phyloP scores from a whole-genome alignment of 371 early-diverging fungal genomes.

The Zopfochytrium polystomum region DNA sequence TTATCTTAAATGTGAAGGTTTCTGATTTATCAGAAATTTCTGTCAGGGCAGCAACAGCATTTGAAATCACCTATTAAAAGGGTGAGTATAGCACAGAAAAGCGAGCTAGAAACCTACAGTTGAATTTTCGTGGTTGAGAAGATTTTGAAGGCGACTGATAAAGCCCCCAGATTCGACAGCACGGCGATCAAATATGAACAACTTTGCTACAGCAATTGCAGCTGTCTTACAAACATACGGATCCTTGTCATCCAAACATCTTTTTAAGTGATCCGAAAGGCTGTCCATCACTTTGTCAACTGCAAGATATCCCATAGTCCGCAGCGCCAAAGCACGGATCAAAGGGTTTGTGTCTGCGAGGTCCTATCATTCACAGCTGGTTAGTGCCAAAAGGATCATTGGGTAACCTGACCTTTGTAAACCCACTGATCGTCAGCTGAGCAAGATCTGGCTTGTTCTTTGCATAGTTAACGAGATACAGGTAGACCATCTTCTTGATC shows the following conservation, averaged over 20 bases:
- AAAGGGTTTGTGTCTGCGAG: constrained; percentile 84
- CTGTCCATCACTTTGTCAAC: constrained; percentile 48
- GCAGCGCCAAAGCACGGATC: constrained; percentile 74
- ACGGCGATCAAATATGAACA: constrained; percentile 35
- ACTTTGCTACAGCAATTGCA: constrained; percentile 58
- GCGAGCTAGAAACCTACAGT: constrained; percentile 29
- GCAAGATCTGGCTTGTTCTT: constrained; percentile 82
- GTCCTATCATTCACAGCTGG: constrained; percentile 48
- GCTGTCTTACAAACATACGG: constrained; percentile 91
- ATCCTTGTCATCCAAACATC: constrained; percentile 53
- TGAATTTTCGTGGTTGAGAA: constrained; percentile 47
- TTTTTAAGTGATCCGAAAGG: constrained; percentile 39
- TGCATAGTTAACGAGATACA: constrained; percentile 53
- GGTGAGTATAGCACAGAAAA: neutral
- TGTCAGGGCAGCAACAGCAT: constrained; percentile 82
- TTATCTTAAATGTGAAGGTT: constrained; percentile 68
- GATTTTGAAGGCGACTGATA: constrained; percentile 32
- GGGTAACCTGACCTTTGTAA: constrained; percentile 43
- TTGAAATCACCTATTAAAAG: constrained; percentile 77
- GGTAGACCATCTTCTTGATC: constrained; percentile 88
- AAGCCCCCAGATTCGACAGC: constrained; percentile 40
- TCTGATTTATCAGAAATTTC: constrained; percentile 85
- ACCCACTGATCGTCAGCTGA: constrained; percentile 69
- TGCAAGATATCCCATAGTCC: constrained; percentile 78
- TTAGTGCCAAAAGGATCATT: neutral